These are phyloP conservation scores for Psophocarpus tetragonolobus DNA, from an alignment of 306 rosid species.

Conservation along the genomic window DNA sequence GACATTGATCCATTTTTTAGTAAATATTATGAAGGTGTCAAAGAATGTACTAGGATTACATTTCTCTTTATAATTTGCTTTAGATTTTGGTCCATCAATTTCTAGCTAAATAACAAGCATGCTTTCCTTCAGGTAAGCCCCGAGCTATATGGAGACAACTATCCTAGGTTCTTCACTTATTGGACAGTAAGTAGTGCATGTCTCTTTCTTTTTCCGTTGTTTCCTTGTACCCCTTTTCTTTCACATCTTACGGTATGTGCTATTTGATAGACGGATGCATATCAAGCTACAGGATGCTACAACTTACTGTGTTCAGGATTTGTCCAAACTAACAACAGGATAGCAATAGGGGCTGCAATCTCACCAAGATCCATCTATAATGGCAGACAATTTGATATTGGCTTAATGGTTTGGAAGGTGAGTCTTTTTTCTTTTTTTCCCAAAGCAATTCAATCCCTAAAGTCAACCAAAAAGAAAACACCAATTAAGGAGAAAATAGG, in stretches of 20 bases:
- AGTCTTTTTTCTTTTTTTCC: background rate
- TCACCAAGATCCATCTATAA: conserved; percentile 81
- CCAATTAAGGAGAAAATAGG: conserved; percentile 31
- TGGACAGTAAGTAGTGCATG: conserved; percentile 81
- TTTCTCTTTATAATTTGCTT: conserved; percentile 2
- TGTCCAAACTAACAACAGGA: conserved; percentile 89
- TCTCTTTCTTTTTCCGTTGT: background rate
- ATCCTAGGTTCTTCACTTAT: conserved; percentile 94
- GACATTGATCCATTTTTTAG: background rate
- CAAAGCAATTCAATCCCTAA: background rate
- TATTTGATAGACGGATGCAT: conserved; percentile 83
- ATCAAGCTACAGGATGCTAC: conserved; percentile 98
- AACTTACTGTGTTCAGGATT: conserved; percentile 95
- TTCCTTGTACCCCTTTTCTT: background rate
- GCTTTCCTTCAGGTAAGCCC: conserved; percentile 81
- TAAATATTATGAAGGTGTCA: background rate
- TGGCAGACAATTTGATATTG: conserved; percentile 93
- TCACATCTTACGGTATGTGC: background rate
- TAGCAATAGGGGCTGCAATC: conserved; percentile 98
- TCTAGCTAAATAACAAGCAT: background rate
- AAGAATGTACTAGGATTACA: background rate
- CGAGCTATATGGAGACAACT: conserved; percentile 91
- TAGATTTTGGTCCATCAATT: background rate
- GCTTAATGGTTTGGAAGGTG: conserved; percentile 98
- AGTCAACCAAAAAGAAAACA: conserved; percentile 19